Conservation (phyloP, 495 filamentous ascomycete species). For the Aspergillus egyptiacus region DNA sequence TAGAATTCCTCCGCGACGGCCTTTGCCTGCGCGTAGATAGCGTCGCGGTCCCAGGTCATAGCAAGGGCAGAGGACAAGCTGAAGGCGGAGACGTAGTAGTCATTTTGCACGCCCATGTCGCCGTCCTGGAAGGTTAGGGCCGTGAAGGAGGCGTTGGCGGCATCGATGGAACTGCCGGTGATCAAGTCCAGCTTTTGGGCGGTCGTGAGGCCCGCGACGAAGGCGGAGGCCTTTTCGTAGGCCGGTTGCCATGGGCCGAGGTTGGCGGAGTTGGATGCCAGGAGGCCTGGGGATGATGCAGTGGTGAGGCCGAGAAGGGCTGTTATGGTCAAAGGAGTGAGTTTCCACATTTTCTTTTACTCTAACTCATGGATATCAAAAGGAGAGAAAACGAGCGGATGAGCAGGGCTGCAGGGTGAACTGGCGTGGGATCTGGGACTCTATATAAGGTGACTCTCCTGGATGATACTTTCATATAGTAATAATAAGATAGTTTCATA, state of each 20-base stretch:
- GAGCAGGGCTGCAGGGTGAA: too few species aligned
- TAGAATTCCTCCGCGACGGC: constrained; percentile 49
- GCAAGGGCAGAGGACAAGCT: constrained; percentile 52
- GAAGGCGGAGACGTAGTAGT: constrained; percentile 58
- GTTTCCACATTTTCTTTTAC: too few species aligned
- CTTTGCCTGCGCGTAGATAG: constrained; percentile 50
- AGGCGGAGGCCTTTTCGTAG: constrained; percentile 63
- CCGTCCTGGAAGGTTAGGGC: constrained; percentile 18
- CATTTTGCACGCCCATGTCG: constrained; percentile 60
- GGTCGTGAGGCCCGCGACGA: constrained; percentile 71
- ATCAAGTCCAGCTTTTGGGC: constrained; percentile 83
- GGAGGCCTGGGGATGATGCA: too few species aligned
- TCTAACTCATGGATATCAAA: too few species aligned
- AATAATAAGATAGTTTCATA: too few species aligned
- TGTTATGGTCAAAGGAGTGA: too few species aligned
- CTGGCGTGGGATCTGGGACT: too few species aligned
- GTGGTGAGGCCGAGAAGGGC: too few species aligned
- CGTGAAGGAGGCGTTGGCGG: constrained; percentile 14
- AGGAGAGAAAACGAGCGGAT: too few species aligned
- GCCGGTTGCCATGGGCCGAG: constrained; percentile 77
- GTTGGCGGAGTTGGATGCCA: too few species aligned
- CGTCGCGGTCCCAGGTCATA: constrained; percentile 50
- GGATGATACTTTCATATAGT: too few species aligned
- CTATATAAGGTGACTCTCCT: too few species aligned
- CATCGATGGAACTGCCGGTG: constrained; percentile 60